Evolutionary conservation across 345 rosid genomes (phyloP), one percentile per base, ranked within the genome.

Genomic region (Eucalyptus cloeziana): DNA sequence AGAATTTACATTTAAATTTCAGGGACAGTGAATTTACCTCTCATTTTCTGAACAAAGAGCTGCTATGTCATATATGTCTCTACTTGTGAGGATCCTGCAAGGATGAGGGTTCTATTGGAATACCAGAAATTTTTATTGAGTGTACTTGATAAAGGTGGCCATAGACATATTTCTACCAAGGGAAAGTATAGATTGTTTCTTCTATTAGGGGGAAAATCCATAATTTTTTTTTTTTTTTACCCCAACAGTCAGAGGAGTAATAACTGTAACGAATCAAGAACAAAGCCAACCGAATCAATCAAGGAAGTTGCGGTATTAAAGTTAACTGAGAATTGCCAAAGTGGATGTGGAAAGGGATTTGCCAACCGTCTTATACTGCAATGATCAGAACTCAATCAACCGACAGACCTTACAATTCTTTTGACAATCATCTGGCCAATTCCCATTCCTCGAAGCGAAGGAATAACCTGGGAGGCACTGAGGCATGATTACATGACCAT

Each of bases 61-160:
- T 58, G 96, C 93, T 90, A 96, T 96, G 96, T 96, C 99, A 54
- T 96, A 95, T 86, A 96, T 94, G 54, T 93, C 98, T 92, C 91
- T 93, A 88, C 92, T 91, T 62, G 95, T 94, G 87, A 97, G 95
- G 87, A 92, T 92, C 92, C 98, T 95, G 94, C 88, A 90, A 71
- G 86, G 45, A 76, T 19, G 49, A 49, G 40, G 25, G 15, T 51
- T 86, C 87, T 10, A 9, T 54, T 27, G 52, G 24, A 50, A 52
- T 52, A 86, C 17, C 25, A 86, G 67, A 33, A 51, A 52, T 86
- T 45, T 67, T 86, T 86, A 58, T 11, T 27, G 37, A 86, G 87
- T n/a, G 45, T 31, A 11, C 40, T 86, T 56, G 47, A 37, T 76
- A 76, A 76, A 22, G 47, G 47, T 40, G 45, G 13, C 45, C 45